A percentile compares a stretch with the other conserved stretches of the same genome.
phyloP scores from a whole-genome alignment of 2,329 filamentous ascomycete species.

The Aspergillus sp. region DNA sequence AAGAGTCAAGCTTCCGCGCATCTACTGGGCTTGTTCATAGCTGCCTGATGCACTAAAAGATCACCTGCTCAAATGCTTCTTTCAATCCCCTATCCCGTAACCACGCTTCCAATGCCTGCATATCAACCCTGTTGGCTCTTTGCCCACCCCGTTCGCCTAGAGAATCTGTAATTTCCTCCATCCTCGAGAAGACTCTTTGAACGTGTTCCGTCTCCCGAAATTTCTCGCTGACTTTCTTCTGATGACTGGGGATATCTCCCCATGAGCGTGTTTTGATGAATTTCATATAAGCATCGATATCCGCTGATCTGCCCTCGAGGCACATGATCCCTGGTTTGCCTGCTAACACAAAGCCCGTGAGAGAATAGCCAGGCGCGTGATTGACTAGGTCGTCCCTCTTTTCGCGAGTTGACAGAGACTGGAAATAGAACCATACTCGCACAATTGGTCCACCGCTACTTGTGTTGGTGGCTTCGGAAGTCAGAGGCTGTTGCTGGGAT shows the following conservation, averaged over 20 bases:
- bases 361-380: conserved; percentile 43
- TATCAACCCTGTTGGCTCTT: conserved; percentile 26
- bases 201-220: conserved; percentile 36
- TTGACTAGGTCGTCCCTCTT: conserved; percentile 52
- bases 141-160: conserved; percentile 25
- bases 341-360: conserved; percentile 54
- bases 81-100: conserved; percentile 17
- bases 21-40: not conserved
- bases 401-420: conserved; percentile 51
- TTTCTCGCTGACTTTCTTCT: conserved; percentile 55
- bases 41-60: conserved; percentile 14
- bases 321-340: conserved; percentile 48
- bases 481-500: conserved; percentile 8
- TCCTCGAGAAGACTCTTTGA: conserved; percentile 19
- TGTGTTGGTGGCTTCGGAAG: not conserved
- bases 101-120: conserved; percentile 28
- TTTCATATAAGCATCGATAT: conserved; percentile 53
- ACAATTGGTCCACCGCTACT: conserved; percentile 27
- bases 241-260: conserved; percentile 54
- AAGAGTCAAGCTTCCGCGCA: no score
- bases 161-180: conserved; percentile 29
- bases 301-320: conserved; percentile 30
- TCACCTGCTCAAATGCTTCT: conserved; percentile 26
- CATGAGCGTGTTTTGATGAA: conserved; percentile 57
- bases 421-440: conserved; percentile 57